These are phyloP conservation scores for Aspergillus bridgeri DNA, from an alignment of 495 filamentous ascomycete species.

Conservation along the genomic window DNA sequence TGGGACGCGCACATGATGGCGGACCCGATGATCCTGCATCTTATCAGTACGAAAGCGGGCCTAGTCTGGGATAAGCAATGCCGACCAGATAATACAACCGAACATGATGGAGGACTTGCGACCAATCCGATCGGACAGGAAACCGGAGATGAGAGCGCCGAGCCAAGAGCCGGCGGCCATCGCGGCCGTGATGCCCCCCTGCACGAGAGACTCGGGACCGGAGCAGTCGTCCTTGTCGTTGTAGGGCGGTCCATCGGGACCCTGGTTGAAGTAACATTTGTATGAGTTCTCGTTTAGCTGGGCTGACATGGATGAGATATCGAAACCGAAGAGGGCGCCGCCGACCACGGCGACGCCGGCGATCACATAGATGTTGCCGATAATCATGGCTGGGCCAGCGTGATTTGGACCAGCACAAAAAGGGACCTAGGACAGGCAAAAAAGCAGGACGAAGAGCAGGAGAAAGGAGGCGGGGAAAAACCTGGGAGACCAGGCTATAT, in stretches of 20 bases:
- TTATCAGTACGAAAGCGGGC: background rate
- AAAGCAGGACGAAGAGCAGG: background rate
- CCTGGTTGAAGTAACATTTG: slow-evolving; percentile 63
- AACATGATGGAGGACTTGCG: slow-evolving; percentile 66
- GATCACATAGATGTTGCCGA: slow-evolving; percentile 73
- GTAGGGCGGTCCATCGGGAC: slow-evolving; percentile 28
- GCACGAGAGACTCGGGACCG: slow-evolving; percentile 45
- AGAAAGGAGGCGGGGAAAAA: background rate
- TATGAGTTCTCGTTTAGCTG: slow-evolving; percentile 45
- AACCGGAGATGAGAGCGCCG: slow-evolving; percentile 65
- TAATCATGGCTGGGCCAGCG: slow-evolving; percentile 15
- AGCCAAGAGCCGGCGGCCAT: slow-evolving; percentile 78
- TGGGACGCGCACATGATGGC: slow-evolving; percentile 68
- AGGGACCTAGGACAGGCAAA: background rate
- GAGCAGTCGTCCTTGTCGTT: slow-evolving; percentile 37
- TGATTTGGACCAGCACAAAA: background rate
- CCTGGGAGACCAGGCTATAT: background rate
- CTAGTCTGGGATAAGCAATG: background rate
- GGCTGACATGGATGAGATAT: slow-evolving; percentile 78
- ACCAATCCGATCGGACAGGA: slow-evolving; percentile 63
- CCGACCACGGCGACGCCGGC: slow-evolving; percentile 73
- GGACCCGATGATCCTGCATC: slow-evolving; percentile 56
- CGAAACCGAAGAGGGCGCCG: slow-evolving; percentile 79
- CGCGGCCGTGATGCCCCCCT: slow-evolving; percentile 63
- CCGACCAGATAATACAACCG: slow-evolving; percentile 61